These are phyloP conservation scores for Solanum pimpinellifolium DNA, from an alignment of 257 asterid species.

Conservation along the genomic window DNA sequence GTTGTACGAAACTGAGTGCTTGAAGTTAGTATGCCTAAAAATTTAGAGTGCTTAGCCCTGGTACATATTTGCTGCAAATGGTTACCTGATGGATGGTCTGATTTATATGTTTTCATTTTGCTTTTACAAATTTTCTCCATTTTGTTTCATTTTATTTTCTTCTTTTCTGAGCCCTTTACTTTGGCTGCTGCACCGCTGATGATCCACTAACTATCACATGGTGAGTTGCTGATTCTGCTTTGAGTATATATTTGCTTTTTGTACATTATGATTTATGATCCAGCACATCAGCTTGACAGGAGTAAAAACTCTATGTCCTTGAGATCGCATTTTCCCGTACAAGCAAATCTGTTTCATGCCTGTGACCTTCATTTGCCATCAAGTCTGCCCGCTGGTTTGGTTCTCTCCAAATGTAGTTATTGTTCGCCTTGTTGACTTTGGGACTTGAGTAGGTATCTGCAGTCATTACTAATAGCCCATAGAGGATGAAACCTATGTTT, in stretches of 20 bases:
- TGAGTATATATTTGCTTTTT: background rate
- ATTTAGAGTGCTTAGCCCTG: background rate
- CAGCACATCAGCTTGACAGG: background rate
- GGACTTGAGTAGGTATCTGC: background rate
- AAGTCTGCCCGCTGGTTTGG: background rate
- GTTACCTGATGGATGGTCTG: background rate
- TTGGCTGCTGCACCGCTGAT: background rate
- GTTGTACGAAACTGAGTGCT: background rate
- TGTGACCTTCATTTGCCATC: background rate
- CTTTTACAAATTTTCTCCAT: background rate
- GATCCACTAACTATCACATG: background rate
- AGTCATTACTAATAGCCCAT: background rate
- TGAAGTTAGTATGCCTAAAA: background rate
- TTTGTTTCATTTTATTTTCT: background rate
- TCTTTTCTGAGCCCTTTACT: background rate
- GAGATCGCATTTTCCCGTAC: background rate
- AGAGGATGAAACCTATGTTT: background rate
- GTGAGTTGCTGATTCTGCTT: background rate
- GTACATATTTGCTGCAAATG: background rate
- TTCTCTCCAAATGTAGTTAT: background rate
- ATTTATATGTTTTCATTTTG: background rate
- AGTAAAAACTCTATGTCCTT: background rate
- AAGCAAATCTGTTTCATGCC: background rate
- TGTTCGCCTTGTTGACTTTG: background rate
- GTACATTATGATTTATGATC: background rate